phyloP scores from a whole-genome alignment of 1,139 yeast genomes.

The Taphrina sp. region DNA sequence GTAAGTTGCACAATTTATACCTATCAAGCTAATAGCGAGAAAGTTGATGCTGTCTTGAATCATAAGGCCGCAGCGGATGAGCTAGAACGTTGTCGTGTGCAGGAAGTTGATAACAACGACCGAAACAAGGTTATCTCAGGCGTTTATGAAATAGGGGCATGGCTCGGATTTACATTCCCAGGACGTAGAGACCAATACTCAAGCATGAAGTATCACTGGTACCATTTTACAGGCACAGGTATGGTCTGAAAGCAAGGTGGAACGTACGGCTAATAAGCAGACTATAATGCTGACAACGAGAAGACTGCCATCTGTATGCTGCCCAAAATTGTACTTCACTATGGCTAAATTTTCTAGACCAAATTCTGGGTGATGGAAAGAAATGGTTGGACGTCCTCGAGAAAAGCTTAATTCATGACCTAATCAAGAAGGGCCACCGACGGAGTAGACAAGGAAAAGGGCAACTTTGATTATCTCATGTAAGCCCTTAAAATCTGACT shows the following conservation, averaged over 20 bases:
- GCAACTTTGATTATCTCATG: conserved; percentile 38
- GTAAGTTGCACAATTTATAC: too few species aligned
- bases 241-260: not conserved
- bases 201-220: conserved; percentile 37
- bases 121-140: conserved; percentile 36
- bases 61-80: conserved; percentile 39
- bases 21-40: too few species aligned
- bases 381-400: too few species aligned
- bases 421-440: not conserved
- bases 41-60: conserved; percentile 37
- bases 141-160: conserved; percentile 37
- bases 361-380: conserved; percentile 37
- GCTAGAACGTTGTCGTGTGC: conserved; percentile 36
- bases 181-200: conserved; percentile 38
- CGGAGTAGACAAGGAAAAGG: conserved; percentile 37
- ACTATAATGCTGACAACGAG: conserved; percentile 36
- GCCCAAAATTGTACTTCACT: not conserved
- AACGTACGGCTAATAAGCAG: not conserved
- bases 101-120: conserved; percentile 37
- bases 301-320: conserved; percentile 36
- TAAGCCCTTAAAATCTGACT: too few species aligned
- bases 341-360: conserved; percentile 7
- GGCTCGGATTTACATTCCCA: conserved; percentile 38
- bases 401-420: too few species aligned
- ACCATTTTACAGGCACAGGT: conserved; percentile 38